A percentile compares a stretch with the other conserved stretches of the same genome.
These are phyloP conservation scores for Pichia scutulata DNA, from an alignment of 805 yeast species.

Conservation along the genomic window DNA sequence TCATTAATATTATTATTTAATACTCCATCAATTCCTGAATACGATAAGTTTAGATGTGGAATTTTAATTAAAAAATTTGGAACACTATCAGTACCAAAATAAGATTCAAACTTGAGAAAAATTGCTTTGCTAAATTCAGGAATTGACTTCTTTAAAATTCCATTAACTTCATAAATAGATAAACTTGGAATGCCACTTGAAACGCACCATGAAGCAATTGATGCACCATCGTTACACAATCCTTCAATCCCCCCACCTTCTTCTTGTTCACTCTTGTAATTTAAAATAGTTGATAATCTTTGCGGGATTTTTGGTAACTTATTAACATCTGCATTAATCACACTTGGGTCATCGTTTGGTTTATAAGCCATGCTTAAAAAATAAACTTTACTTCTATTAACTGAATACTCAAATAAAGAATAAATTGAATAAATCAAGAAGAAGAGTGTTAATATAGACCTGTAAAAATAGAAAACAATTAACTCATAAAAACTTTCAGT, in stretches of 20 bases:
- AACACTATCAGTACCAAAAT: conserved; percentile 63
- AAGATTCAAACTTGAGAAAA: conserved; percentile 50
- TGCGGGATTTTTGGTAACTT: conserved; percentile 71
- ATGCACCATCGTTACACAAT: conserved; percentile 66
- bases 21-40: conserved; percentile 34
- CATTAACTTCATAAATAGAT: conserved; percentile 73
- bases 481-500: conserved; percentile 4
- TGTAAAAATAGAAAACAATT: conserved; percentile 32
- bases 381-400: conserved; percentile 47
- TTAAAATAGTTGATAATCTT: conserved; percentile 67
- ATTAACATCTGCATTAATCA: conserved; percentile 76
- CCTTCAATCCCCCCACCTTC: conserved; percentile 90
- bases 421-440: conserved; percentile 50
- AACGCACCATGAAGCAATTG: conserved; percentile 78
- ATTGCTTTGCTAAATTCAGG: conserved; percentile 52
- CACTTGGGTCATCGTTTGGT: conserved; percentile 69
- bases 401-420: conserved; percentile 44
- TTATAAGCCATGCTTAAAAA: conserved; percentile 58
- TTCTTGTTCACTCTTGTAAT: conserved; percentile 64
- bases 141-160: conserved; percentile 49
- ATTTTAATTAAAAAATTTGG: conserved; percentile 57
- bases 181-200: conserved; percentile 75
- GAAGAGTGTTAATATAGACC: conserved; percentile 41
- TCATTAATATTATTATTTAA: conserved; percentile 23
- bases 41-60: conserved; percentile 56